phyloP scores from a whole-genome alignment of 495 filamentous ascomycete genomes.

The Podospora tetraspora region DNA sequence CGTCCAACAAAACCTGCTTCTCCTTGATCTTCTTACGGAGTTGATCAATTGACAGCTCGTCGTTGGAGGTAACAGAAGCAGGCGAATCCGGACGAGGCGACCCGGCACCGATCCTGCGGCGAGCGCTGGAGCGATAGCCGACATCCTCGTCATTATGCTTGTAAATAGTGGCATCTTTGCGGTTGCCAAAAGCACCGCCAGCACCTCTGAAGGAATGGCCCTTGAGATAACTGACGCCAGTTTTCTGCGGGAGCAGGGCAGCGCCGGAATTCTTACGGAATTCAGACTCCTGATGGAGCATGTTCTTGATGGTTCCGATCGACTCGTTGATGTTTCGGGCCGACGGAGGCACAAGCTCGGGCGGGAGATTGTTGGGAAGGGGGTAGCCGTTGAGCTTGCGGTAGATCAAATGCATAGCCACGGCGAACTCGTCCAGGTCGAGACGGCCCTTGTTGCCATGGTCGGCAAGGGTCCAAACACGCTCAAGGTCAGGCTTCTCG shows the following conservation, averaged over 20 bases:
- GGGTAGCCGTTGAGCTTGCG: constrained; percentile 94
- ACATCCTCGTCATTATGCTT: constrained; percentile 90
- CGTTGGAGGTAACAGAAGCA: constrained; percentile 61
- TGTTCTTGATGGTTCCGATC: constrained; percentile 84
- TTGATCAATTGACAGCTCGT: constrained; percentile 82
- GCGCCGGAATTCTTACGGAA: constrained; percentile 76
- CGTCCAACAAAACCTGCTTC: constrained; percentile 92
- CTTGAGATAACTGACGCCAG: constrained; percentile 96
- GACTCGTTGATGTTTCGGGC: constrained; percentile 91
- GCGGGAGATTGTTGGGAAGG: constrained; percentile 81
- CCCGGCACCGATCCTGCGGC: constrained; percentile 71
- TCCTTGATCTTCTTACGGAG: constrained; percentile 90
- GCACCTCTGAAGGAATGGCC: constrained; percentile 79
- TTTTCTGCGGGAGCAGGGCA: constrained; percentile 85
- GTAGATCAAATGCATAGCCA: constrained; percentile 99
- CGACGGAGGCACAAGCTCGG: constrained; percentile 92
- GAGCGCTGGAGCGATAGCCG: constrained; percentile 90
- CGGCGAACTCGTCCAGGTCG: constrained; percentile 96
- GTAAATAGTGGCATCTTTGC: constrained; percentile 95
- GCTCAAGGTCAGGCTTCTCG: constrained; percentile 81
- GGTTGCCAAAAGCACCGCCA: constrained; percentile 38
- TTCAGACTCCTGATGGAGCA: constrained; percentile 87
- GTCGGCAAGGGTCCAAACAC: constrained; percentile 93
- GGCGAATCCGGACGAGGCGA: constrained; percentile 75
- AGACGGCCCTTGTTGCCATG: constrained; percentile 87